Evolutionary conservation across 2,329 filamentous ascomycete genomes (phyloP).

Genomic region (Ophiostoma triangulosporum): DNA sequence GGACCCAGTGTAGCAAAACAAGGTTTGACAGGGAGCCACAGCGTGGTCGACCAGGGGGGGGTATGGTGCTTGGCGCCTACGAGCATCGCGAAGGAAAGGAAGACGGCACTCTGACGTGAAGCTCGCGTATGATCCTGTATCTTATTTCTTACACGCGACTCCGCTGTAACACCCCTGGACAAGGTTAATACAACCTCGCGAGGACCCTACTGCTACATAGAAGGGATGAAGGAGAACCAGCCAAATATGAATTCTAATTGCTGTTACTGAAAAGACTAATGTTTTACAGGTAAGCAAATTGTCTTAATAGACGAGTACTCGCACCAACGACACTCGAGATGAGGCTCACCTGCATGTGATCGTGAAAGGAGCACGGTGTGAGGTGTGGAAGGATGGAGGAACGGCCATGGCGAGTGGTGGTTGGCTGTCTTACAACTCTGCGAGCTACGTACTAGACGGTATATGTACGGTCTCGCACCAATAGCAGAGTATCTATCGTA

Average conservation of each 20-base stretch:
- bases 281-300: no score
- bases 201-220: background rate
- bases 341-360: no score
- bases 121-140: background rate
- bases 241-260: background rate
- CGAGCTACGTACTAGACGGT: no score
- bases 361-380: no score
- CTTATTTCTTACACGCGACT: background rate
- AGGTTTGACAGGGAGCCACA: conserved; percentile 3
- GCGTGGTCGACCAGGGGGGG: background rate
- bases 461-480: no score
- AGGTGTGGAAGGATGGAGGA: no score
- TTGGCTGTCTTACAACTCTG: no score
- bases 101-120: background rate
- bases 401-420: no score
- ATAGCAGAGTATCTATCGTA: no score
- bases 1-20: background rate
- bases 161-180: background rate
- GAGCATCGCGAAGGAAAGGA: background rate
- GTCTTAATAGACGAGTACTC: no score
- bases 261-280: no score
- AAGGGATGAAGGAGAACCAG: background rate
- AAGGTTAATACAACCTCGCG: background rate
- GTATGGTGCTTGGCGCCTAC: conserved; percentile 6
- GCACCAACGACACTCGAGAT: no score